Evolutionary conservation across 768 basidiomycete species (phyloP).

Genomic region (Suillus luteus): DNA sequence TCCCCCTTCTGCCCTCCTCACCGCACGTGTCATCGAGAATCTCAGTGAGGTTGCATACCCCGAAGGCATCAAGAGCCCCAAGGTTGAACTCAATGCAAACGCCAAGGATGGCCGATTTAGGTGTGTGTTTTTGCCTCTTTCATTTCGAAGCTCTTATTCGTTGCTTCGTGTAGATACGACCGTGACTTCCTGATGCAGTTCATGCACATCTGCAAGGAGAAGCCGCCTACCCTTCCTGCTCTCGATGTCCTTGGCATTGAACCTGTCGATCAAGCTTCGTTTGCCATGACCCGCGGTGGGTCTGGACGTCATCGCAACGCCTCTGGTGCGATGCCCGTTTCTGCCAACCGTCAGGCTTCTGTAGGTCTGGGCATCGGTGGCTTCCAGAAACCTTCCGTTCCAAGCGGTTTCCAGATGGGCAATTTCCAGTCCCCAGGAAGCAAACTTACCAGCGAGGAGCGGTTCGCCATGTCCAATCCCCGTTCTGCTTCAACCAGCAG

Average conservation of each 20-base stretch:
- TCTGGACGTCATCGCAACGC: constrained; percentile 61
- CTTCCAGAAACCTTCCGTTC: constrained; percentile 32
- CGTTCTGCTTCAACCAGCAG: constrained; percentile 61
- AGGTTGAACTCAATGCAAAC: constrained; percentile 79
- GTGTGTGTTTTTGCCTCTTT: constrained; percentile 37
- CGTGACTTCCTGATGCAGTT: constrained; percentile 98
- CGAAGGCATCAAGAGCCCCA: constrained; percentile 79
- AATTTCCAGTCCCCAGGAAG: constrained; percentile 56
- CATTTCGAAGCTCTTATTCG: not conserved
- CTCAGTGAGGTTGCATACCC: constrained; percentile 79
- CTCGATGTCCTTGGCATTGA: constrained; percentile 92
- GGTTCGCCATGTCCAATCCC: constrained; percentile 45
- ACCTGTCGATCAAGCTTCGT: constrained; percentile 58
- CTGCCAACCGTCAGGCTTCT: constrained; percentile 49
- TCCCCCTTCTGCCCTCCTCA: constrained; percentile 64
- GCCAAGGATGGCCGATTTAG: constrained; percentile 89
- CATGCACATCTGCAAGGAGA: constrained; percentile 92
- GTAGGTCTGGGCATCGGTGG: constrained; percentile 48
- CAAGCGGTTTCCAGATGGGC: constrained; percentile 58
- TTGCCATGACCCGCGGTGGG: constrained; percentile 58
- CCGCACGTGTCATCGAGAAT: constrained; percentile 85
- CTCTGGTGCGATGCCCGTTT: constrained; percentile 43
- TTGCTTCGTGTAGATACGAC: constrained; percentile 69
- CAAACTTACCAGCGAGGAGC: constrained; percentile 73
- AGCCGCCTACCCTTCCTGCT: constrained; percentile 86